These are phyloP conservation scores for Brachypodium distachyon DNA, from an alignment of 202 grass and related monocot genomes.

Conservation along the genomic window DNA sequence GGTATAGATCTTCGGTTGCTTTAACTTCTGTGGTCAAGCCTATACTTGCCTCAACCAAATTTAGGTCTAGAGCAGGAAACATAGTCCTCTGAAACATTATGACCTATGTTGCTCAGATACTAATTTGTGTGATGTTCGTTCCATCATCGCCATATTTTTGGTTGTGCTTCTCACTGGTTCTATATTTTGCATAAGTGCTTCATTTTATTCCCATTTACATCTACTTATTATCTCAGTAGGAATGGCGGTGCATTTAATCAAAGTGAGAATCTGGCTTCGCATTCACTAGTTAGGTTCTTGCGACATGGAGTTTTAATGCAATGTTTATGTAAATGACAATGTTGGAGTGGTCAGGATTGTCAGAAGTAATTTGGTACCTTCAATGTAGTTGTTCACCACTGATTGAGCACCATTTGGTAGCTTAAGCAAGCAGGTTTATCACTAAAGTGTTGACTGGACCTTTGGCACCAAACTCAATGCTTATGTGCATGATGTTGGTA, in stretches of 20 bases:
- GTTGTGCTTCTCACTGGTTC: neutral
- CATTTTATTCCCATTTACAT: neutral
- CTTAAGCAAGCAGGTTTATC: neutral
- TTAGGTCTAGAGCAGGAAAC: slow-evolving; percentile 3
- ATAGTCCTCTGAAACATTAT: neutral
- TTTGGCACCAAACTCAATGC: neutral
- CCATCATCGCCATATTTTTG: neutral
- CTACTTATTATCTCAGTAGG: neutral
- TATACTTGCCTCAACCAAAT: neutral
- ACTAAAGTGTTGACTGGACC: neutral
- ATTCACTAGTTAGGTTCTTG: slow-evolving; percentile 1
- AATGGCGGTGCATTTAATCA: neutral
- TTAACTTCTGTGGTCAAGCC: slow-evolving; percentile 7
- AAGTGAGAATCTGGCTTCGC: neutral
- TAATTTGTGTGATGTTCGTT: slow-evolving; percentile 8
- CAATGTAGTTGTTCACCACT: neutral
- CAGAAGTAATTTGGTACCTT: neutral
- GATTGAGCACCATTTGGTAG: neutral
- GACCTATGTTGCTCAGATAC: slow-evolving; percentile 5
- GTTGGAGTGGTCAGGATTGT: neutral
- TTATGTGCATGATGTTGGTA: neutral
- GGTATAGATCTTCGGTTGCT: slow-evolving; percentile 5
- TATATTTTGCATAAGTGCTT: neutral
- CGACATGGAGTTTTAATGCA: neutral
- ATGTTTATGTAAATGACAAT: neutral